A percentile compares a stretch with the other conserved stretches of the same genome.
phyloP scores from a whole-genome alignment of 257 asterid species.

The Petrea volubilis region DNA sequence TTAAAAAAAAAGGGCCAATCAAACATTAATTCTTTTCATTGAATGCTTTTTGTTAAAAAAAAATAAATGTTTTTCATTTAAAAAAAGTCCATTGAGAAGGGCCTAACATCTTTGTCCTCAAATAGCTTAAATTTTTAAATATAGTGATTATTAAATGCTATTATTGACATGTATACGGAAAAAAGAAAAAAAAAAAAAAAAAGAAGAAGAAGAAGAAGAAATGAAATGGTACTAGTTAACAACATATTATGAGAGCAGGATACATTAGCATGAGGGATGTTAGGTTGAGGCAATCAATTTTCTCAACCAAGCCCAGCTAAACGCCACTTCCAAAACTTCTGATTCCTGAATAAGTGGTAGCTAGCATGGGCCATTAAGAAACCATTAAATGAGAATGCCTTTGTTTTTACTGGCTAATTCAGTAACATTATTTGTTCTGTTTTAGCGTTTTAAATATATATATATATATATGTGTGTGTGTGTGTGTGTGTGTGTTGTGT shows the following conservation, averaged over 20 bases:
- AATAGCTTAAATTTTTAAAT: no score
- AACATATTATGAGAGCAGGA: conserved; percentile 16
- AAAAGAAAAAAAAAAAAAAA: not conserved
- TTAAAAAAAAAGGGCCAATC: no score
- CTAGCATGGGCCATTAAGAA: conserved; percentile 22
- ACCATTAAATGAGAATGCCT: not conserved
- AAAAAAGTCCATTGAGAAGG: no score
- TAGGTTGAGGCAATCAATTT: conserved; percentile 39
- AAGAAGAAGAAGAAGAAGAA: not conserved
- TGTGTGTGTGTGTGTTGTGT: no score
- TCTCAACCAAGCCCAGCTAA: conserved; percentile 28
- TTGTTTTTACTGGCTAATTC: not conserved
- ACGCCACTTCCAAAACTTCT: conserved; percentile 8
- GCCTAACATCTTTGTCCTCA: no score
- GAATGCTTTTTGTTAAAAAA: no score
- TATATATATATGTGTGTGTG: no score
- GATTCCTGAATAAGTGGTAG: conserved; percentile 33
- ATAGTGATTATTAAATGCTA: no score
- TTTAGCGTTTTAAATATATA: no score
- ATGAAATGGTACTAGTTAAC: not conserved
- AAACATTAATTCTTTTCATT: no score
- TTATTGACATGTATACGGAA: no score
- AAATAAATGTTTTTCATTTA: no score
- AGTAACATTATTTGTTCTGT: not conserved
- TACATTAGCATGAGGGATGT: conserved; percentile 7